Conservation (phyloP, 805 yeast genomes). For the Yarrowia osloensis region DNA sequence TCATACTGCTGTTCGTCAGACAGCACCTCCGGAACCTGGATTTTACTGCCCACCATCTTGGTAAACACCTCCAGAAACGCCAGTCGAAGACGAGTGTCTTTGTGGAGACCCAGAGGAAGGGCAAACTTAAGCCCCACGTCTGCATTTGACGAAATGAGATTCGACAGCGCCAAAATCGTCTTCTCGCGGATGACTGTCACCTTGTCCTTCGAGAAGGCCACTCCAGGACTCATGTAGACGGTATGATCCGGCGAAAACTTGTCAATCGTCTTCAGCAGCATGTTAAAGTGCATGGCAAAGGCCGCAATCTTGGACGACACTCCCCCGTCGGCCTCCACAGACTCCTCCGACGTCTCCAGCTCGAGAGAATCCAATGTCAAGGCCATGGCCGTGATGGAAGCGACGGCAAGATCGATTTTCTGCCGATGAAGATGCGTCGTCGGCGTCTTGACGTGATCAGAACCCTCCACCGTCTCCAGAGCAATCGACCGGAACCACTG, state of each 20-base stretch:
- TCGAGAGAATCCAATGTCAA: conserved; percentile 8
- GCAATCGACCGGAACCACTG: conserved; percentile 36
- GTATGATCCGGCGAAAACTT: conserved; percentile 40
- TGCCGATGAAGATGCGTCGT: conserved; percentile 30
- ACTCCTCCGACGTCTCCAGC: conserved; percentile 29
- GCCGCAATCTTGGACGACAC: conserved; percentile 45
- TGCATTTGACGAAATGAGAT: conserved; percentile 68
- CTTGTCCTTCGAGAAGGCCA: conserved; percentile 32
- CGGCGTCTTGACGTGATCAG: background rate
- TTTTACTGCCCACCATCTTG: conserved; percentile 51
- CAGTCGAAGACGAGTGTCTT: conserved; percentile 61
- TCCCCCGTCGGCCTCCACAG: conserved; percentile 40
- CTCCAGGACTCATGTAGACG: conserved; percentile 25
- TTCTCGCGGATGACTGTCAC: conserved; percentile 52
- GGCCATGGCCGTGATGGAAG: conserved; percentile 26
- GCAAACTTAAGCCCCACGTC: conserved; percentile 77
- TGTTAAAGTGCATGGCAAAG: conserved; percentile 51
- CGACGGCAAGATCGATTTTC: conserved; percentile 37
- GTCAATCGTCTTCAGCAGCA: conserved; percentile 52
- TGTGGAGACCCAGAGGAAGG: conserved; percentile 75
- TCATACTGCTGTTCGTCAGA: conserved; percentile 34
- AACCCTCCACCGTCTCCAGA: conserved; percentile 7
- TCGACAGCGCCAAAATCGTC: conserved; percentile 65
- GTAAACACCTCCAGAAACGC: conserved; percentile 79
- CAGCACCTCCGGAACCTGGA: conserved; percentile 39